Evolutionary conservation across 148 eudicot genomes (phyloP).

Genomic region (Camellia sinensis): DNA sequence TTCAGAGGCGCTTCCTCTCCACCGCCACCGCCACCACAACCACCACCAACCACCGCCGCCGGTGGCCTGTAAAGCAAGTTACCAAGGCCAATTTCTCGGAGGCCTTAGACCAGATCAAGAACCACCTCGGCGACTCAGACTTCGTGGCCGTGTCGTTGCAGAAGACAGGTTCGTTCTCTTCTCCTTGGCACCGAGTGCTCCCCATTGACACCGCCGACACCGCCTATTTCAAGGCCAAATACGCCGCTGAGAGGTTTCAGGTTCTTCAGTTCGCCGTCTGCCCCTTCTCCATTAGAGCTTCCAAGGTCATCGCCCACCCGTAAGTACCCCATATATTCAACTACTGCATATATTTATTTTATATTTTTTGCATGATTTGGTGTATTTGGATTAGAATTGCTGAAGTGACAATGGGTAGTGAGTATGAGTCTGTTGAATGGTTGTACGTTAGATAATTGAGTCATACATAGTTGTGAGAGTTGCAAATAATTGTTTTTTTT

Average conservation of each 20-base stretch:
- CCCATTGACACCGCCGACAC: conserved; percentile 65
- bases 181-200: conserved; percentile 72
- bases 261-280: conserved; percentile 84
- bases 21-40: neutral
- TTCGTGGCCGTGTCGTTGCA: conserved; percentile 69
- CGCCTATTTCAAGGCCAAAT: conserved; percentile 70
- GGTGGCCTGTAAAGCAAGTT: conserved; percentile 69
- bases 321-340: conserved; percentile 21
- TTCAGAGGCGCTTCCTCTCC: conserved; percentile 29
- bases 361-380: neutral
- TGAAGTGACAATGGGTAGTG: neutral
- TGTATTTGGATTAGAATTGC: neutral
- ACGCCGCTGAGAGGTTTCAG: conserved; percentile 69
- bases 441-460: neutral
- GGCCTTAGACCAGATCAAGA: conserved; percentile 40
- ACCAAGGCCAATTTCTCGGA: conserved; percentile 64
- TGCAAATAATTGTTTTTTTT: neutral
- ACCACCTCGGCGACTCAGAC: conserved; percentile 46
- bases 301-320: conserved; percentile 78
- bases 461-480: neutral
- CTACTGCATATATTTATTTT: neutral
- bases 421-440: neutral
- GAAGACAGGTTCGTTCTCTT: conserved; percentile 69
- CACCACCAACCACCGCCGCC: conserved; percentile 13
- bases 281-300: conserved; percentile 60